Base-by-base conservation (phyloP, 495 filamentous ascomycete genomes). In the Tetracladium marchalianum region DNA sequence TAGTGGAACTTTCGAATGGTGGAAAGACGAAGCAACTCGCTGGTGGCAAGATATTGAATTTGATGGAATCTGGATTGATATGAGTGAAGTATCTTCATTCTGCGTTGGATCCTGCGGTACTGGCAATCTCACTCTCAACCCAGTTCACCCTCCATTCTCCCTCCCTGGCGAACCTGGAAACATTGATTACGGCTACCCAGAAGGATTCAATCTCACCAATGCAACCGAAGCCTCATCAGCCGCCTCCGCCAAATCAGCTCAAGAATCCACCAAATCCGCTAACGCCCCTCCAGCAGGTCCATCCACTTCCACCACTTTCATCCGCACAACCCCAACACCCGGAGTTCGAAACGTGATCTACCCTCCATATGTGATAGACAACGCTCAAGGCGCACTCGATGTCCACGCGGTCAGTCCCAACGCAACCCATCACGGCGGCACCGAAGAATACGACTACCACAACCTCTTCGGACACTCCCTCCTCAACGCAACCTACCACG, bases 41-140 rank as follows among this genome's bases (percentile, higher is more conserved):
- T 86, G 75, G 68, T 70, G 73, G 41, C 59, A 73, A 31, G 77
- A 85, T 34, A 51, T 87, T 9, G 53, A 59, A 70, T 88, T 90
- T 49, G 88, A 94, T 59, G 89, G 82, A 5, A 75, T 92, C 34
- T 95, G 87, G 88, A 92, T 92, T 39, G 85, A 90, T 51, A 88
- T 89, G 84, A 86, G 81, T 35, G 85, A 90, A 57, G 79, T 80
- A 1, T 79, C 84, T 13, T 88, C 83, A 0, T 90, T 90, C 72
- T 92, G 87, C 50, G 75, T 84, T 11, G 87, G 87, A 5, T 82
- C 76, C 56, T 90, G 86, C 49, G 85, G 87, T 19, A 76, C 71
- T 31, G 66, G 66, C 1, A 86, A 87, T 43, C 60, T 87, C 37
- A 75, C 73, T 5, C 57, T 85, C 46, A 86, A 88, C 52, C 83